phyloP scores from a whole-genome alignment of 371 early-diverging fungal genomes.

The Mycotypha africana region DNA sequence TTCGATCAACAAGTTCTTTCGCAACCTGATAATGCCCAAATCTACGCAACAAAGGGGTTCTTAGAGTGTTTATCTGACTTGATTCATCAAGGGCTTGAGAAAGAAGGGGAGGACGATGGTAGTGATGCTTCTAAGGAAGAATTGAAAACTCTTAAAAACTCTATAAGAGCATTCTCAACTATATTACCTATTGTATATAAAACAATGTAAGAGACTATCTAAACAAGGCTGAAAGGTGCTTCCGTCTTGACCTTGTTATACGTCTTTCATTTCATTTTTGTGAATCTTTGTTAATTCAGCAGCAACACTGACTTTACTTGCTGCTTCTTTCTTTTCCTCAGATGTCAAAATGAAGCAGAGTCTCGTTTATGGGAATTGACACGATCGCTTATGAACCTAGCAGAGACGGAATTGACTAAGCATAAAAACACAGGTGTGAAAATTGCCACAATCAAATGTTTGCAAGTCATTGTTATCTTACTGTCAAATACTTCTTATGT shows the following conservation, averaged over 20 bases:
- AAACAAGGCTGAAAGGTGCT: too few species aligned
- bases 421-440: slow-evolving; percentile 37
- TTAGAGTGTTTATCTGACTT: slow-evolving; percentile 23
- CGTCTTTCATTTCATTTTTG: too few species aligned
- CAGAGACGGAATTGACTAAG: slow-evolving; percentile 15
- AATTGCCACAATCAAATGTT: slow-evolving; percentile 36
- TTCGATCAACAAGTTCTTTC: slow-evolving; percentile 29
- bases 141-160: slow-evolving; percentile 29
- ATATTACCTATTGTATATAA: slow-evolving; percentile 25
- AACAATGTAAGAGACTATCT: slow-evolving; percentile 8
- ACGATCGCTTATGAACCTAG: slow-evolving; percentile 14
- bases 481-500: slow-evolving; percentile 24
- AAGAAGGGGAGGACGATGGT: slow-evolving; percentile 15
- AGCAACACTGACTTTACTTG: neutral
- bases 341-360: slow-evolving; percentile 45
- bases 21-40: slow-evolving; percentile 24
- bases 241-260: too few species aligned
- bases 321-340: slow-evolving; percentile 3
- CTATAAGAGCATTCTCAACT: slow-evolving; percentile 35
- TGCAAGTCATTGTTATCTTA: slow-evolving; percentile 36
- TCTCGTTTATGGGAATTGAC: slow-evolving; percentile 36
- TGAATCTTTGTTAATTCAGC: too few species aligned
- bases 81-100: slow-evolving; percentile 11
- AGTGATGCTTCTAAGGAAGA: slow-evolving; percentile 20
- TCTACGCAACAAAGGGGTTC: slow-evolving; percentile 39